Evolutionary conservation across 2,329 filamentous ascomycete species (phyloP).

Genomic region (Fusarium sp.): DNA sequence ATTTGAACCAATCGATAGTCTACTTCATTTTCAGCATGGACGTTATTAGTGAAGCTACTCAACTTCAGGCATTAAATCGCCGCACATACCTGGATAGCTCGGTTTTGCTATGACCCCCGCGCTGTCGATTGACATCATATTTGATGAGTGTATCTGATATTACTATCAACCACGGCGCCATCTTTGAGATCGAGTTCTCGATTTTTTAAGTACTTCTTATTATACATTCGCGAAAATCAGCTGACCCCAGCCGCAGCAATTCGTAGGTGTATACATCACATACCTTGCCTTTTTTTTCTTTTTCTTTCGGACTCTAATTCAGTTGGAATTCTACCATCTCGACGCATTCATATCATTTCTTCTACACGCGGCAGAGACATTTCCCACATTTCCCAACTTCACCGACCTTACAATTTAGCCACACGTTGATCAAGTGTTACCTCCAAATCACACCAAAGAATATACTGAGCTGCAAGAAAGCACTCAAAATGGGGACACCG

Average conservation of each 20-base stretch:
- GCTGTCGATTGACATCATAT: constrained; percentile 33
- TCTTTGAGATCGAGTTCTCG: not conserved
- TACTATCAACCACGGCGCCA: not conserved
- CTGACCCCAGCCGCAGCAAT: not conserved
- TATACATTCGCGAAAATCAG: not conserved
- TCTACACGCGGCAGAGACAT: not conserved
- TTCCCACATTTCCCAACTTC: not conserved
- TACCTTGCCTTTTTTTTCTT: not conserved
- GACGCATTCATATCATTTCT: not conserved
- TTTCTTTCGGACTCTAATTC: not conserved
- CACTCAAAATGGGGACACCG: constrained; percentile 57
- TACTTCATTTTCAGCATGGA: not conserved
- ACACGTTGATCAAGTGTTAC: not conserved
- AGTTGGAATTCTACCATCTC: constrained; percentile 6
- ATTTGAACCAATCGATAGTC: constrained; percentile 15
- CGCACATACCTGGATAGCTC: not conserved
- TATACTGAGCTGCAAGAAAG: not conserved
- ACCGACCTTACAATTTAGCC: not conserved
- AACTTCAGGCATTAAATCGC: not conserved
- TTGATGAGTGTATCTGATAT: constrained; percentile 1
- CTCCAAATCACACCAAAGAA: not conserved
- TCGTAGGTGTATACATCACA: not conserved
- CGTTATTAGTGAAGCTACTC: constrained; percentile 8
- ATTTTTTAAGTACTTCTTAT: not conserved
- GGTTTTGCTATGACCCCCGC: constrained; percentile 9